Evolutionary conservation across 2,329 filamentous ascomycete species (phyloP), one percentile per base, ranked within the genome.

Genomic region (Fusarium subtropicale): DNA sequence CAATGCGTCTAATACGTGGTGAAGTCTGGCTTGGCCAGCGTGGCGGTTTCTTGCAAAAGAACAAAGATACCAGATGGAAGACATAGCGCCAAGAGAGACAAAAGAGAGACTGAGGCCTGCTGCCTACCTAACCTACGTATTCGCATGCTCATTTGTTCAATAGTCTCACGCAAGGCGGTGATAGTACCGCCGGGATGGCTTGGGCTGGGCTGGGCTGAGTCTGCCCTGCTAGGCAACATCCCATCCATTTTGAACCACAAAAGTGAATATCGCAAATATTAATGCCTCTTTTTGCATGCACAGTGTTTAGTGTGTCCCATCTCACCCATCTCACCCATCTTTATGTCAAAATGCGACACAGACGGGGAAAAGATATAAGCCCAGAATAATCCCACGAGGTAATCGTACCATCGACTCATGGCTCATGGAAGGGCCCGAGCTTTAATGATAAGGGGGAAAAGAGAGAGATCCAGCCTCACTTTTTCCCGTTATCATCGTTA

Each of bases 401-500:
- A 67, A 67, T 70, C 67, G 57, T 67, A 69, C 54, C 67, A 69
- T 64, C 42, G 62, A 64, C 66, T 59, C 67, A 57, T 64, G 60
- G 20, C 66, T 59, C 66, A 57, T 64, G 60, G 18, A 41, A 31
- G 30, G 66, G 62, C 62, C 66, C 62, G 42, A 69, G 66, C 66
- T 69, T 57, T 55, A 28, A 55, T 41, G 24, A 64, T 68, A 68
- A 46, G 54, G 41, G 28, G 28, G 28, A 30, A 44, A 24, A 24
- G 39, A 24, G 38, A 41, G 34, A 30, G 59, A 38, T 36, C 33
- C 33, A 34, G 65, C 65, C 65, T 68, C 65, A 68, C 54, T 65
- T 64, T 60, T 34, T 56, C 12, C 7, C n/a, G 20, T 20, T 39
- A 39, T 20, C n/a, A 7, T 39, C 11, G n/a, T 39, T 39, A 46